Evolutionary conservation across 768 basidiomycete species (phyloP).

Genomic region (Mycena venus): DNA sequence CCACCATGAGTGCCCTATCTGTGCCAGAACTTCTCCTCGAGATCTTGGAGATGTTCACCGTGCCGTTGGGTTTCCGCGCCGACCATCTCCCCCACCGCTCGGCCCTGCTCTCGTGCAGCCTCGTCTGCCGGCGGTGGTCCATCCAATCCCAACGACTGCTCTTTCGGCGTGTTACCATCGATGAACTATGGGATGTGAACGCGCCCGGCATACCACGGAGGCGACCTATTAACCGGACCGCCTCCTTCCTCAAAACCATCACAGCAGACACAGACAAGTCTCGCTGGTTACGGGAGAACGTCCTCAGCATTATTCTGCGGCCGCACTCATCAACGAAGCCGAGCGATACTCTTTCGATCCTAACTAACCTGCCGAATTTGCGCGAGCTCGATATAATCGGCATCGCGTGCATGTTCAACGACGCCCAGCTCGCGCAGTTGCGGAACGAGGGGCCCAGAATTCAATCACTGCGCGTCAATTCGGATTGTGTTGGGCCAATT

Average conservation of each 20-base stretch:
- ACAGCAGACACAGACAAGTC: neutral
- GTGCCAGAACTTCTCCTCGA: neutral
- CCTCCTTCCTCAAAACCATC: neutral
- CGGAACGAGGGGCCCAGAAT: neutral
- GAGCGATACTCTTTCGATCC: neutral
- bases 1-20: neutral
- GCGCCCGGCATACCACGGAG: neutral
- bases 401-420: neutral
- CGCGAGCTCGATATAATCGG: neutral
- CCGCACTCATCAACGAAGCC: neutral
- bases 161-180: neutral
- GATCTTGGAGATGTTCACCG: neutral
- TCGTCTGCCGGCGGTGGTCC: neutral
- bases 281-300: neutral
- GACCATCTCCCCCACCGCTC: neutral
- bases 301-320: neutral
- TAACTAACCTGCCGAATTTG: conserved; percentile 1
- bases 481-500: neutral
- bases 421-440: neutral
- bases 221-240: neutral
- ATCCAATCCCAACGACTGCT: neutral
- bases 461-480: neutral
- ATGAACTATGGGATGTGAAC: neutral
- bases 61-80: neutral
- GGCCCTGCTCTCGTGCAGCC: neutral